Evolutionary conservation across 2,329 filamentous ascomycete species (phyloP), one percentile per base, ranked within the genome.

Genomic region (Claviceps cyperi): DNA sequence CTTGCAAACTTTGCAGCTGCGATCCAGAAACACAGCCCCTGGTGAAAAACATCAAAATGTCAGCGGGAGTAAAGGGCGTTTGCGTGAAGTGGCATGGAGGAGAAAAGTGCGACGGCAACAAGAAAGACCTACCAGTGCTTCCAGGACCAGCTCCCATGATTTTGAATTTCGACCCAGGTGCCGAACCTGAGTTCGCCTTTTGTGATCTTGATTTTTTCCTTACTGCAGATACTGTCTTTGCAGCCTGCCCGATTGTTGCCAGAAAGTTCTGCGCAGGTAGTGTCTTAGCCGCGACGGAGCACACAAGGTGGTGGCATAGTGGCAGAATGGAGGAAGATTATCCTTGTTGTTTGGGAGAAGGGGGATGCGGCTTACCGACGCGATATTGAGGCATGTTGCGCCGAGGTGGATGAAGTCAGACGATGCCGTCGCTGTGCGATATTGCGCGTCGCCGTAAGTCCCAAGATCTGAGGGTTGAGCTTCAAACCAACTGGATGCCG

Each of bases 11-110:
- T 51, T 70, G 60, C 52, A 96, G 69, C 59, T 87, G 79, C 50
- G 75, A 73, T 21, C 89, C 89, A 15, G 88, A 94, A 37, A 90
- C 79, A 59, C 91, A 97, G 32, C 91, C 90, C 90, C 90, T 94
- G 47, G 43, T 46, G 21, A 15, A 17, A 19, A 28, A 14, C 2
- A n/a, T 5, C 14, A 13, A 14, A 21, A 5, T 11, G 13, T 6
- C 13, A 32, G 15, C 4, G 43, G 37, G 28, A 48, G 32, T 28
- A 47, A 21, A 3, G 15, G 11, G 28, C 28, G 28, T 32, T 32
- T 32, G 28, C 28, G 28, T 9, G 15, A 21, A 51, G 36, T 17
- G 39, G 38, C 28, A 47, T 19, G 1, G 9, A 6, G 19, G n/a
- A 41, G 1, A 46, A n/a, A 37, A 48, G 14, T 4, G 11, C 9